phyloP scores from a whole-genome alignment of 805 yeast genomes.

The Hanseniaspora lindneri region DNA sequence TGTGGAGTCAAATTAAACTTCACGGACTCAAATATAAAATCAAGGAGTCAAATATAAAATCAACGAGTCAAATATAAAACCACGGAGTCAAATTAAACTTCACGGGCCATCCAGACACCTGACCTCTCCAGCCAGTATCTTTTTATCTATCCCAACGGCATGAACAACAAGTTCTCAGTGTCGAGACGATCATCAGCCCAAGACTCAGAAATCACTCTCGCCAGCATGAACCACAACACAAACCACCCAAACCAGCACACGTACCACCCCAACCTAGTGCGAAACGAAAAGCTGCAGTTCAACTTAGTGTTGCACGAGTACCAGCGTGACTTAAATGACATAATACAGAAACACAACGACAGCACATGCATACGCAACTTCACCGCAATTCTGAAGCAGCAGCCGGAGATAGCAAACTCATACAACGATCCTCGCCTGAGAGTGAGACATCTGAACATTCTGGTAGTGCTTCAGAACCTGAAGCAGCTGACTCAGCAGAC shows the following conservation, averaged over 20 bases:
- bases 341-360: conserved; percentile 31
- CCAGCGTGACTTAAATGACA: conserved; percentile 32
- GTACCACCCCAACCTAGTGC: conserved; percentile 36
- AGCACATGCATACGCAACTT: conserved; percentile 23
- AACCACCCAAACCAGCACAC: background rate
- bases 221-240: conserved; percentile 26
- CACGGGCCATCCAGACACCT: too few relatives aligned
- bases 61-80: too few relatives aligned
- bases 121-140: too few relatives aligned
- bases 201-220: conserved; percentile 31
- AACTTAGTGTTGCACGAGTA: conserved; percentile 33
- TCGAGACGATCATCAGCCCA: background rate
- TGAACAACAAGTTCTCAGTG: background rate
- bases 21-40: too few relatives aligned
- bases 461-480: conserved; percentile 54
- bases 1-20: too few relatives aligned
- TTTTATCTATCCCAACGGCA: background rate
- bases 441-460: conserved; percentile 63
- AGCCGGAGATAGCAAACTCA: conserved; percentile 56
- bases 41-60: too few relatives aligned
- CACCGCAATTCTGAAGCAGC: conserved; percentile 58
- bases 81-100: too few relatives aligned
- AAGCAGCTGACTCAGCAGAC: conserved; percentile 53
- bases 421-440: conserved; percentile 49
- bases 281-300: conserved; percentile 35